Base-by-base conservation (phyloP, 805 yeast genomes). In the Metschnikowia matae region DNA sequence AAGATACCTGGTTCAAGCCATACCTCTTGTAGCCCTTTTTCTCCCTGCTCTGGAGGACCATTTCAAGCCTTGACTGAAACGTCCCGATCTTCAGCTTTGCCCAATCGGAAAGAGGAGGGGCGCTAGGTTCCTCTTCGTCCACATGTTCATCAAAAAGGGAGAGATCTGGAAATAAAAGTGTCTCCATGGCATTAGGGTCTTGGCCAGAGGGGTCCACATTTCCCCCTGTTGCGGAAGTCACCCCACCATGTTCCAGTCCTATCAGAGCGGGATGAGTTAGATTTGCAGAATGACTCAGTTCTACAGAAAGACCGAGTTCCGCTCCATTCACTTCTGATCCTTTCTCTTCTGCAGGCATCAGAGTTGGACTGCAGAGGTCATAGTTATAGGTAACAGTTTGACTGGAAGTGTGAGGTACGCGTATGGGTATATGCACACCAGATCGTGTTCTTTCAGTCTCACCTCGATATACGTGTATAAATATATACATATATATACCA, bases 11-110 rank as follows among this genome's bases (percentile, higher is more conserved):
- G 10, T 38, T 21, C 40, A 42, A 34, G 13, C 51, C 47, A 17
- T 15, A 15, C 18, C 11, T 18, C 15, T 32, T 34, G 18, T 34
- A 39, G 20, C 53, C 48, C 34, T 50, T 53, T 3, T 52, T 37
- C 17, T 61, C 57, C 18, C 58, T 54, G 14, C 50, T 50, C n/a
- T 50, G 53, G 32, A 68, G 67, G 11, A 64, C 49, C 5, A 51
- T 53, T 50, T 81, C 84, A 4, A 80, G 64, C 51, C 74, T 70
- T 1, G 77, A 66, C 63, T 75, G 80, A 15, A 81, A 62, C 0
- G 76, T 64, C 3, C 83, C 84, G 21, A 80, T 74, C 50, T 70
- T 69, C 20, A 55, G 57, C 11, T 71, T 63, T 0, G 82, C 75
- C 85, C 85, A 81, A 1, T 49, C 48, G 32, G 54, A 44, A 11